phyloP scores from a whole-genome alignment of 2,329 filamentous ascomycete genomes.

The Tolypocladium inflatum region DNA sequence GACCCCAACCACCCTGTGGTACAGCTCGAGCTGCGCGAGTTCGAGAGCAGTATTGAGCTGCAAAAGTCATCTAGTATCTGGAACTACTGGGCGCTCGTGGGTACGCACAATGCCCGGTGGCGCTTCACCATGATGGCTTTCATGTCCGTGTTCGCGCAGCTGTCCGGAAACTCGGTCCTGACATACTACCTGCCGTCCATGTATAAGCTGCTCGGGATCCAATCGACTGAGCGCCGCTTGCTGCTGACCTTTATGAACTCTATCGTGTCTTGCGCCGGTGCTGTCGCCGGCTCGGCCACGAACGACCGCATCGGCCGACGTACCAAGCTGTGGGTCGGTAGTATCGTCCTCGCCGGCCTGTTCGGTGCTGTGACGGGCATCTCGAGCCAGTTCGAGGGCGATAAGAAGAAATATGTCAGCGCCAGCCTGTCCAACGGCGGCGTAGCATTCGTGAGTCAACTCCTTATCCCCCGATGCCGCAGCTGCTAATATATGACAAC shows the following conservation, averaged over 20 bases:
- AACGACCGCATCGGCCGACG: constrained; percentile 21
- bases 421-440: constrained; percentile 29
- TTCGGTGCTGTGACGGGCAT: constrained; percentile 37
- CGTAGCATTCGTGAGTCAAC: constrained; percentile 31
- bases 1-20: constrained; percentile 24
- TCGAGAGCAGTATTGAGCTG: constrained; percentile 25
- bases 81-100: constrained; percentile 44
- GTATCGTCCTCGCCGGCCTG: constrained; percentile 34
- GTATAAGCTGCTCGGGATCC: constrained; percentile 42
- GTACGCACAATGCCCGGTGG: constrained; percentile 34
- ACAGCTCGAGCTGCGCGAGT: constrained; percentile 28
- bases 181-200: constrained; percentile 47
- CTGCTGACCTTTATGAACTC: constrained; percentile 30
- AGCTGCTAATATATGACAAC: constrained; percentile 10
- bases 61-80: constrained; percentile 34
- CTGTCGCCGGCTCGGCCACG: constrained; percentile 21
- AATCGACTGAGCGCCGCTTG: constrained; percentile 38
- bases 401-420: constrained; percentile 20
- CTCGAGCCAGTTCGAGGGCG: constrained; percentile 28
- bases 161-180: constrained; percentile 38
- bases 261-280: constrained; percentile 29
- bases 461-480: not conserved
- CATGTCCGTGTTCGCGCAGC: constrained; percentile 45
- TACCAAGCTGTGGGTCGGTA: constrained; percentile 38
- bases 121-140: constrained; percentile 41